Conservation (phyloP, 2,329 filamentous ascomycete species). For the Talaromyces marneffei region DNA sequence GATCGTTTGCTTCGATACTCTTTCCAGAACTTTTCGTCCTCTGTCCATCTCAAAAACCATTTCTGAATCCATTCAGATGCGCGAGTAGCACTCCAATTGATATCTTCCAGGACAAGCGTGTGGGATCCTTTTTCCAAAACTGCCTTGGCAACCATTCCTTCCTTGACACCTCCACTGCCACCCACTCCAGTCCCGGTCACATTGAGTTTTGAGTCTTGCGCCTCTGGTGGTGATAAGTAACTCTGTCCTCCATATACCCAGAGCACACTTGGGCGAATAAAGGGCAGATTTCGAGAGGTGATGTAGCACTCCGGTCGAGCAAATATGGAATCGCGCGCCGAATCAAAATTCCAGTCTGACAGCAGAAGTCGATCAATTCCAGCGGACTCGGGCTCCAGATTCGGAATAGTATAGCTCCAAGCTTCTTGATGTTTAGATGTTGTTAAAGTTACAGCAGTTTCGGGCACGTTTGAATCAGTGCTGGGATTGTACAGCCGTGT, state of each 20-base stretch:
- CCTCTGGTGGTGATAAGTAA: conserved; percentile 14
- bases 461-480: conserved; percentile 7
- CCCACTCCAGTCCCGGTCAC: conserved; percentile 20
- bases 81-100: conserved; percentile 18
- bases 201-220: conserved; percentile 18
- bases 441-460: conserved; percentile 17
- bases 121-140: conserved; percentile 15
- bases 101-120: conserved; percentile 17
- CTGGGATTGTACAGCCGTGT: conserved; percentile 15
- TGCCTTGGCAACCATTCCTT: conserved; percentile 2
- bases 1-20: conserved; percentile 18
- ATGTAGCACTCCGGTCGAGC: conserved; percentile 19
- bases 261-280: conserved; percentile 21
- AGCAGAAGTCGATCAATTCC: neutral
- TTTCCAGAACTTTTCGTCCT: conserved; percentile 17
- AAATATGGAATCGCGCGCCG: conserved; percentile 12
- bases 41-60: conserved; percentile 16
- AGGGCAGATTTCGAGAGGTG: conserved; percentile 18
- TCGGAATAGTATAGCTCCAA: neutral
- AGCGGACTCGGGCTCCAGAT: neutral
- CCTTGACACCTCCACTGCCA: conserved; percentile 20
- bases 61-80: conserved; percentile 17
- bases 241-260: conserved; percentile 21
- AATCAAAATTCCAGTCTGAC: conserved; percentile 11
- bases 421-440: conserved; percentile 13